Percentiles rank a stretch among this genome's conserved stretches.
Conservation (phyloP, 2,329 filamentous ascomycete genomes). For the Bipolaris cookei region DNA sequence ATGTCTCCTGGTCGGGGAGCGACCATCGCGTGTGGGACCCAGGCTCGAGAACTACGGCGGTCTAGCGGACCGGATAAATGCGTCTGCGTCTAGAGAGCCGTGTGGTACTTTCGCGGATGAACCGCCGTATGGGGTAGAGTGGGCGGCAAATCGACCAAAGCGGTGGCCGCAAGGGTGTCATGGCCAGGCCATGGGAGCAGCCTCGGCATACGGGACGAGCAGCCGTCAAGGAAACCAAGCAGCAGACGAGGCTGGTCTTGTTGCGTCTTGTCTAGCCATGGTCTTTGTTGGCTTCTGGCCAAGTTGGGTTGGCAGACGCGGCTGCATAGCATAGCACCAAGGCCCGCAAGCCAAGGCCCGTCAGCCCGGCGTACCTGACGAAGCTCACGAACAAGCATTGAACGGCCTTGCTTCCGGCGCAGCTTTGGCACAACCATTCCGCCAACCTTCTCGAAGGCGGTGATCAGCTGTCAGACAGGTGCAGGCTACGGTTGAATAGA, state of each 20-base stretch:
- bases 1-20: conserved; percentile 22
- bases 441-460: conserved; percentile 16
- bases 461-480: conserved; percentile 9
- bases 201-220: conserved; percentile 18
- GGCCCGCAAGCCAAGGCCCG: conserved; percentile 13
- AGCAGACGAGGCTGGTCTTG: conserved; percentile 7
- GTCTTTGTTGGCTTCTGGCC: conserved; percentile 1
- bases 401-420: conserved; percentile 3
- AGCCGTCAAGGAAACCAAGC: conserved; percentile 14
- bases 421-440: conserved; percentile 8
- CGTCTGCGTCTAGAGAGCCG: conserved; percentile 18
- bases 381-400: conserved; percentile 11
- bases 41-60: conserved; percentile 32
- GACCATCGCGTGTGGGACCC: conserved; percentile 22
- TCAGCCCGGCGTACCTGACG: conserved; percentile 8
- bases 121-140: conserved; percentile 31
- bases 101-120: conserved; percentile 29
- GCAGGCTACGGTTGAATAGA: conserved; percentile 27
- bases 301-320: conserved; percentile 4
- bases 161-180: conserved; percentile 16
- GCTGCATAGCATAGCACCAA: background rate
- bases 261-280: conserved; percentile 1
- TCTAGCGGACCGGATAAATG: conserved; percentile 43
- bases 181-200: conserved; percentile 13
- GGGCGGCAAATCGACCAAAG: conserved; percentile 21